These are phyloP conservation scores for Leonotis leonurus DNA, from an alignment of 257 asterid genomes.

Conservation along the genomic window DNA sequence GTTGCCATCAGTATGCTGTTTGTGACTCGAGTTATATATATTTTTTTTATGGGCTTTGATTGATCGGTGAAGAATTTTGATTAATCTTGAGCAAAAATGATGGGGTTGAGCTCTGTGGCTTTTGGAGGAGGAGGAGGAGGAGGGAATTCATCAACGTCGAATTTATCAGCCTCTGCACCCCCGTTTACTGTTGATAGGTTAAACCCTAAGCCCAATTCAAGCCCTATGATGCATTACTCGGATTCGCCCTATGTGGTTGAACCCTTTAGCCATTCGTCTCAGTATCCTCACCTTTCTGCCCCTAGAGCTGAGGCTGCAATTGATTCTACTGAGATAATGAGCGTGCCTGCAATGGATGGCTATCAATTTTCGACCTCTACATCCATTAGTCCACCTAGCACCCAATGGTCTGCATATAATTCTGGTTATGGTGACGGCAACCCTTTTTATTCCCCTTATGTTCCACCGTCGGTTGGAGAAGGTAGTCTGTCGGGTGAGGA, in stretches of 20 bases:
- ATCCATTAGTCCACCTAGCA: slow-evolving; percentile 23
- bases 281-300: slow-evolving; percentile 39
- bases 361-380: slow-evolving; percentile 32
- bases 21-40: neutral
- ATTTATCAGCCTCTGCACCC: slow-evolving; percentile 90
- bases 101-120: slow-evolving; percentile 59
- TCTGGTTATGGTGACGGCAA: slow-evolving; percentile 40
- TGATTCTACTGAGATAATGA: slow-evolving; percentile 34
- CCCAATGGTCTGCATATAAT: slow-evolving; percentile 38
- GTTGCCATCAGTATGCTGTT: neutral
- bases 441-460: slow-evolving; percentile 42
- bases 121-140: slow-evolving; percentile 28
- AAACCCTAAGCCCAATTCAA: slow-evolving; percentile 44
- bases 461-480: slow-evolving; percentile 34
- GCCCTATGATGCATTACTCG: slow-evolving; percentile 36
- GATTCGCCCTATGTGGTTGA: slow-evolving; percentile 33
- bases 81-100: slow-evolving; percentile 35
- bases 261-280: slow-evolving; percentile 49
- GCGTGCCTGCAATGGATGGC: slow-evolving; percentile 28
- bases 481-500: slow-evolving; percentile 24
- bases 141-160: slow-evolving; percentile 47
- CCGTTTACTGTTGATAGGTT: slow-evolving; percentile 83
- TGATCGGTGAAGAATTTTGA: slow-evolving; percentile 26
- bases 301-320: slow-evolving; percentile 32
- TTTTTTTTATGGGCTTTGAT: slow-evolving; percentile 21